These are phyloP conservation scores for Panaeolus cyanescens DNA, from an alignment of 768 basidiomycete genomes.

Conservation along the genomic window DNA sequence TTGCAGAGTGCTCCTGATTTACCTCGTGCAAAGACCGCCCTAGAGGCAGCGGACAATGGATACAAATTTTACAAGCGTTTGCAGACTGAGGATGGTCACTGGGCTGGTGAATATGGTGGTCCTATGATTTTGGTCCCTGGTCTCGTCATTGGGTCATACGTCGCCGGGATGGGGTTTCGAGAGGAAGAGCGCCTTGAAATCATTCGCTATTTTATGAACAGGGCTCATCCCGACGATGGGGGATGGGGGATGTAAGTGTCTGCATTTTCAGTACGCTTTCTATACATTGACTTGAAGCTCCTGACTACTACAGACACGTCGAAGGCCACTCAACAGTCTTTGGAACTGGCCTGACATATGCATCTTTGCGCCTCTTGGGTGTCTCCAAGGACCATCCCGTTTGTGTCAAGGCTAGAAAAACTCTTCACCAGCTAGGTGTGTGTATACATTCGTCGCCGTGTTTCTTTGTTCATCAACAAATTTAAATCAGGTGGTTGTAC, in stretches of 20 bases:
- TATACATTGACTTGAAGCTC: background rate
- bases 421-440: constrained; percentile 80
- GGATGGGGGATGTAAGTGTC: constrained; percentile 92
- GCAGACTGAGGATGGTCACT: constrained; percentile 90
- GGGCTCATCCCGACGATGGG: constrained; percentile 75
- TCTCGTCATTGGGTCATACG: constrained; percentile 89
- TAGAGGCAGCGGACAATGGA: constrained; percentile 83
- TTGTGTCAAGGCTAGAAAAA: constrained; percentile 75
- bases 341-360: constrained; percentile 92
- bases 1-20: constrained; percentile 62
- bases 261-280: background rate
- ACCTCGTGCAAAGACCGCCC: constrained; percentile 60
- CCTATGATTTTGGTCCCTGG: constrained; percentile 86
- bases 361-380: constrained; percentile 81
- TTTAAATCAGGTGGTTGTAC: constrained; percentile 63
- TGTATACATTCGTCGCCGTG: background rate
- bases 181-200: constrained; percentile 83
- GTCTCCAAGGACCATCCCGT: constrained; percentile 83
- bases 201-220: constrained; percentile 88
- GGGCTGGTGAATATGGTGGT: constrained; percentile 92
- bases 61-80: constrained; percentile 87
- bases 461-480: background rate
- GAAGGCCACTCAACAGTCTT: constrained; percentile 92
- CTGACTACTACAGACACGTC: constrained; percentile 64
- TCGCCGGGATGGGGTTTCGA: constrained; percentile 78